Conservation (phyloP, 495 filamentous ascomycete species). For the Lophiostoma macrostomum region DNA sequence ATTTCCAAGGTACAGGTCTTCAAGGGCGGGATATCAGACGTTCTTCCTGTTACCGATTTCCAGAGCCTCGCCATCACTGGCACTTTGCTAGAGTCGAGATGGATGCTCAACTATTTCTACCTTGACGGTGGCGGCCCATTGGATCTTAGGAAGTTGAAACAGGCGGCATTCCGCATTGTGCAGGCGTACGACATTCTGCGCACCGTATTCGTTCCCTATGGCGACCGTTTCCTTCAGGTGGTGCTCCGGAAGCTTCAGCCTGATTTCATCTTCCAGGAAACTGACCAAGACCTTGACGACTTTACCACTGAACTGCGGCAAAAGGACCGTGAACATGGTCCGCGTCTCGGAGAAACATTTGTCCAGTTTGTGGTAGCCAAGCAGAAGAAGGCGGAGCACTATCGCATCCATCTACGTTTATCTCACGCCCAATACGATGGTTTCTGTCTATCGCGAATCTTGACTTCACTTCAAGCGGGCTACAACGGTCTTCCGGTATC, state of each 20-base stretch:
- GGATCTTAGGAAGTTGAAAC: constrained; percentile 28
- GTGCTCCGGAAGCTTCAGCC: constrained; percentile 27
- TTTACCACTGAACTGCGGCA: constrained; percentile 23
- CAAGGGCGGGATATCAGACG: constrained; percentile 30
- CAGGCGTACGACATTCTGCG: constrained; percentile 30
- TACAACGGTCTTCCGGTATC: constrained; percentile 29
- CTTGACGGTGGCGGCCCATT: constrained; percentile 27
- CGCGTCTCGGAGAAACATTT: constrained; percentile 27
- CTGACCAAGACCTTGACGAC: constrained; percentile 24
- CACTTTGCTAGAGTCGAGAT: constrained; percentile 30
- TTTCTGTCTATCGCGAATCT: constrained; percentile 25
- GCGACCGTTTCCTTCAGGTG: constrained; percentile 30
- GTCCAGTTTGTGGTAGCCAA: constrained; percentile 28
- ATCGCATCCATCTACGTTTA: constrained; percentile 29
- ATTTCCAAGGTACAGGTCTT: constrained; percentile 30
- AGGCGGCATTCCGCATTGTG: constrained; percentile 25
- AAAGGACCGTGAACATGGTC: constrained; percentile 19
- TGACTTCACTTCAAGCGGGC: constrained; percentile 20
- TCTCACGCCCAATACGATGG: constrained; percentile 36
- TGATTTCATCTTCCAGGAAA: constrained; percentile 25
- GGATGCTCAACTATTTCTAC: constrained; percentile 34
- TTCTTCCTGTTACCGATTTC: constrained; percentile 31
- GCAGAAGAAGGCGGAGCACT: constrained; percentile 25
- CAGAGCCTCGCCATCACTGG: constrained; percentile 30
- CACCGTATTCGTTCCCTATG: constrained; percentile 30